Percentiles rank a stretch among this genome's conserved stretches.
phyloP scores from a whole-genome alignment of 2,329 filamentous ascomycete genomes.

The Colletotrichum karsti region DNA sequence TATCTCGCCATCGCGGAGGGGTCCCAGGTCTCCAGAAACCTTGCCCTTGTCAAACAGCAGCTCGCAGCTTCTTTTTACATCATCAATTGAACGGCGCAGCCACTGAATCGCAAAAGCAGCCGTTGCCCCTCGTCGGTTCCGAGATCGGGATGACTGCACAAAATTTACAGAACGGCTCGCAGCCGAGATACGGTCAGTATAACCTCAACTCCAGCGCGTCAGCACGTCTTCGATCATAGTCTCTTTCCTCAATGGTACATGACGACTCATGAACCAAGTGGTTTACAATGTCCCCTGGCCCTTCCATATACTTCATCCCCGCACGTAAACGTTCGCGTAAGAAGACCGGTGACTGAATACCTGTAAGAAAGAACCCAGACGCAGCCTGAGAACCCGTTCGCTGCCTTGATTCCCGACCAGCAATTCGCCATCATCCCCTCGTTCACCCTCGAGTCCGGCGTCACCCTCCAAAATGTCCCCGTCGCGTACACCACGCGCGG shows the following conservation, averaged over 20 bases:
- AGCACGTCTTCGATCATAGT: not conserved
- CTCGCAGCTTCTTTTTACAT: not conserved
- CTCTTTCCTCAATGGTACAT: not conserved
- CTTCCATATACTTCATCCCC: not conserved
- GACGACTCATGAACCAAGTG: not conserved
- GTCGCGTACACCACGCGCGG: constrained; percentile 74
- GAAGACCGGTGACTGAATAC: constrained; percentile 68
- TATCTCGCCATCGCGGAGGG: constrained; percentile 13
- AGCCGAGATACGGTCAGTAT: constrained; percentile 44
- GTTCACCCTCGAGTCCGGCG: constrained; percentile 93
- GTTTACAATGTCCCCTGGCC: not conserved
- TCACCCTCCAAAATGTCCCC: constrained; percentile 79
- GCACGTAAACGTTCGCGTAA: not conserved
- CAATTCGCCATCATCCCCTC: constrained; percentile 85
- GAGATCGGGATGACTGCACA: constrained; percentile 36
- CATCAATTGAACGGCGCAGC: not conserved
- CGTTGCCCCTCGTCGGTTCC: constrained; percentile 17
- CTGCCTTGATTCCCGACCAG: constrained; percentile 86
- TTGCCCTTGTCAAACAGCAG: not conserved
- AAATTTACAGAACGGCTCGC: constrained; percentile 28
- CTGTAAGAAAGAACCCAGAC: constrained; percentile 69
- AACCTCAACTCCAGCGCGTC: not conserved
- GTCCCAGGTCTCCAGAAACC: not conserved
- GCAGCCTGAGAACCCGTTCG: constrained; percentile 93
- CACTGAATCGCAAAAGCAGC: not conserved